Evolutionary conservation across 768 basidiomycete genomes (phyloP).

Genomic region (Pulveroboletus sp.): DNA sequence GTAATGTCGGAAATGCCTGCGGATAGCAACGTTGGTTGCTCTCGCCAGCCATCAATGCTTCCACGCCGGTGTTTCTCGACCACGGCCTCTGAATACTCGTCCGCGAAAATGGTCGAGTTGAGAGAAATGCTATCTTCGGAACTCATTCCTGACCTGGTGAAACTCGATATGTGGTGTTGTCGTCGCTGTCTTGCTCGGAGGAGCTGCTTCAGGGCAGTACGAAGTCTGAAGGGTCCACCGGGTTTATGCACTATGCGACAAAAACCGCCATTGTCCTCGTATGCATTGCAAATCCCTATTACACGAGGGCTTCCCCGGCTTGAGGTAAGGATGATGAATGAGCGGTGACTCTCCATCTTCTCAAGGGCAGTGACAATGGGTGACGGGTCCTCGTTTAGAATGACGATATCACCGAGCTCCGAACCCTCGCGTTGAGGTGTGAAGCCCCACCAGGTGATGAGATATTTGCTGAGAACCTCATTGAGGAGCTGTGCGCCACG

Average conservation of each 20-base stretch:
- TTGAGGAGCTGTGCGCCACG: slow-evolving; percentile 65
- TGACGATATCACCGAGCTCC: slow-evolving; percentile 63
- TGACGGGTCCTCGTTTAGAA: slow-evolving; percentile 74
- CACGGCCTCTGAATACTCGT: slow-evolving; percentile 15
- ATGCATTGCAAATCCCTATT: slow-evolving; percentile 60
- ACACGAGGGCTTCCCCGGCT: slow-evolving; percentile 60
- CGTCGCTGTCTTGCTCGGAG: slow-evolving; percentile 30
- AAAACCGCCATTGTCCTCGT: slow-evolving; percentile 79
- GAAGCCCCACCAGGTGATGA: slow-evolving; percentile 77
- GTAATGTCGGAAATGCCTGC: slow-evolving; percentile 6
- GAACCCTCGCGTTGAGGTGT: slow-evolving; percentile 36
- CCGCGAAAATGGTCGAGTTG: slow-evolving; percentile 27
- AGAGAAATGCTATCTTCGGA: slow-evolving; percentile 27
- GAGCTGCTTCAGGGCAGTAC: slow-evolving; percentile 52
- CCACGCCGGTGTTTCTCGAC: slow-evolving; percentile 26
- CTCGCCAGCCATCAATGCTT: slow-evolving; percentile 32
- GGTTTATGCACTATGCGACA: slow-evolving; percentile 90
- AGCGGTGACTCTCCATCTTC: slow-evolving; percentile 50
- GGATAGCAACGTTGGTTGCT: slow-evolving; percentile 10
- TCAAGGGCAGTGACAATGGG: slow-evolving; percentile 54
- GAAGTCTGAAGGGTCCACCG: slow-evolving; percentile 73
- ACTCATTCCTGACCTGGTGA: slow-evolving; percentile 12
- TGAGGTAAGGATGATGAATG: slow-evolving; percentile 74
- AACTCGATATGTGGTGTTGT: slow-evolving; percentile 21
- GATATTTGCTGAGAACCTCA: slow-evolving; percentile 58